Conservation (phyloP, 2,329 filamentous ascomycete genomes). For the Venturia aucupariae region DNA sequence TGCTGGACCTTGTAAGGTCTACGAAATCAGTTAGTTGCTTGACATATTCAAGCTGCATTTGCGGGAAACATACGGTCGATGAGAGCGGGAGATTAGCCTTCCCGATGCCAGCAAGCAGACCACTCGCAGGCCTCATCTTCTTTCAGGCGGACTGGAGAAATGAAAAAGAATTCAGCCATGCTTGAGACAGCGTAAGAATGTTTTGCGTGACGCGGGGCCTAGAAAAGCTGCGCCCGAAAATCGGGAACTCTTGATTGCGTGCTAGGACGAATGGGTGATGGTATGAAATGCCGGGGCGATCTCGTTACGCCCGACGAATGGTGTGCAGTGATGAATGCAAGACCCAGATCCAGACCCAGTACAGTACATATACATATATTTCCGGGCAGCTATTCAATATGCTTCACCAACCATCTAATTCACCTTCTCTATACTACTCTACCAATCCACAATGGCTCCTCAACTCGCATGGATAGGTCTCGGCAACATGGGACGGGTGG, state of each 20-base stretch:
- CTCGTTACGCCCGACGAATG: neutral
- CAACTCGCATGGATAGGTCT: conserved; percentile 72
- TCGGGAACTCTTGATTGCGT: neutral
- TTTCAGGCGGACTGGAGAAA: neutral
- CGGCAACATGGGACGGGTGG: conserved; percentile 77
- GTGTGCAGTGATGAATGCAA: neutral
- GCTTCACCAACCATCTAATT: neutral
- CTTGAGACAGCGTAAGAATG: neutral
- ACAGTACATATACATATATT: neutral
- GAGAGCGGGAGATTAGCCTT: neutral
- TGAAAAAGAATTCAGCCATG: neutral
- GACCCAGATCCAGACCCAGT: too few relatives aligned
- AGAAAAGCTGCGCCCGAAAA: neutral
- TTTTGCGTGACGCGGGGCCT: neutral
- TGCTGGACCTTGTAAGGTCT: neutral
- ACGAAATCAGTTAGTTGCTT: neutral
- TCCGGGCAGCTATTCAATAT: neutral
- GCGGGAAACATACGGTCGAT: neutral
- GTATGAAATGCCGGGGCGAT: neutral
- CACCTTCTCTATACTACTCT: neutral
- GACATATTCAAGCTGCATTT: neutral
- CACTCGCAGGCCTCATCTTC: neutral
- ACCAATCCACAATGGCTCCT: conserved; percentile 27
- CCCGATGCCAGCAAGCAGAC: neutral
- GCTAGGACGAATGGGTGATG: neutral